Evolutionary conservation across 202 grass and related monocot species (phyloP).

Genomic region (Schoenoplectus tabernaemontani): DNA sequence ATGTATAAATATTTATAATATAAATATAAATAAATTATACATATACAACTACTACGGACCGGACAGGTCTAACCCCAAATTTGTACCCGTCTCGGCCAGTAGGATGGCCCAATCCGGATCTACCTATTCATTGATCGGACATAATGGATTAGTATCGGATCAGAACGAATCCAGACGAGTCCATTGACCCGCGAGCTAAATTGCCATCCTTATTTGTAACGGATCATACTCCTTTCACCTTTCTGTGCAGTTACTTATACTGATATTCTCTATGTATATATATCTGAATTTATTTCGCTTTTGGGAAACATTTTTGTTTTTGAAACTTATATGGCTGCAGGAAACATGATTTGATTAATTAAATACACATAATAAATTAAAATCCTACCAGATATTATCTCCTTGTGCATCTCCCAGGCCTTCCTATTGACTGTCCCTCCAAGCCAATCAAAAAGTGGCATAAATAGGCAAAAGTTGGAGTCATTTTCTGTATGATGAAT

Average conservation of each 20-base stretch:
- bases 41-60: no score
- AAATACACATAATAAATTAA: background rate
- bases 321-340: background rate
- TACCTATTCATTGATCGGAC: no score
- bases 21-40: no score
- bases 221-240: no score
- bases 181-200: no score
- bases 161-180: no score
- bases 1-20: no score
- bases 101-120: no score
- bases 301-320: background rate
- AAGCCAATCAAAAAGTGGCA: conserved; percentile 86
- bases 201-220: no score
- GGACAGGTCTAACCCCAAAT: no score
- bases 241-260: background rate
- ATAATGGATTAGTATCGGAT: no score
- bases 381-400: conserved; percentile 45
- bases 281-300: background rate
- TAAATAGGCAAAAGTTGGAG: conserved; percentile 96
- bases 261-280: background rate
- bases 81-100: no score
- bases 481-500: conserved; percentile 58
- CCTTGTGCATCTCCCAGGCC: conserved; percentile 54
- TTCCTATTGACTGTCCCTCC: conserved; percentile 49
- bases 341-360: background rate